Evolutionary conservation across 2,329 filamentous ascomycete genomes (phyloP), one percentile per base, ranked within the genome.

Genomic region (Pyricularia pennisetigena): DNA sequence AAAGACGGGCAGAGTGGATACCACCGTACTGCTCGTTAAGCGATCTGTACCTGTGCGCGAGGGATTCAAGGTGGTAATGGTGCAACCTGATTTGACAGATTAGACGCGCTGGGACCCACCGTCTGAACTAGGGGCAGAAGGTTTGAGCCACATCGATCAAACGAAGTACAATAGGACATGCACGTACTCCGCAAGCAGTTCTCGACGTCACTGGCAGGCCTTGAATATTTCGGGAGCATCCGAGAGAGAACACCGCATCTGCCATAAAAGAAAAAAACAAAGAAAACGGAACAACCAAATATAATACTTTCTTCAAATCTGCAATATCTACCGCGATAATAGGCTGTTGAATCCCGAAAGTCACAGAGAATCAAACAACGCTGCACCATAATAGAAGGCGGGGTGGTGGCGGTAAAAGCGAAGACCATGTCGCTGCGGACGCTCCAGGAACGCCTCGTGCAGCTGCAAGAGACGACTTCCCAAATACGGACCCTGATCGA

Each of bases 401-500:
- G 32, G 64, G 64, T 12, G 57, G 57, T 35, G 32, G 32, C 32
- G 24, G 14, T 29, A 49, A 6, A 9, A 65, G 29, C 2, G 28
- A 35, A 26, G 4, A 65, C 10, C 9, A 86, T 86, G 81, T 82
- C 89, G 75, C 78, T 88, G 79, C 80, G 88, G 80, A 76, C 84
- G 72, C 73, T 92, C 76, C 82, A 90, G 79, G 79, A 88, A 82
- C 82, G 87, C 76, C 81, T 89, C 30, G 75, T 76, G 74, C 83
- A 82, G 70, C 79, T 85, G 69, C 91, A 85, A 82, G 90, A 83
- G 79, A 89, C 81, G 24, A 86, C 85, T 8, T 74, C 79, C 6
- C 85, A 88, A 76, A 81, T 89, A 30, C 78, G 81, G 71, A 82
- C 84, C 69, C 82, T 89, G 64, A 89, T 90, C 73, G 78, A 85